Evolutionary conservation across 2,329 filamentous ascomycete genomes (phyloP).

Genomic region (Teratosphaeria nubilosa): DNA sequence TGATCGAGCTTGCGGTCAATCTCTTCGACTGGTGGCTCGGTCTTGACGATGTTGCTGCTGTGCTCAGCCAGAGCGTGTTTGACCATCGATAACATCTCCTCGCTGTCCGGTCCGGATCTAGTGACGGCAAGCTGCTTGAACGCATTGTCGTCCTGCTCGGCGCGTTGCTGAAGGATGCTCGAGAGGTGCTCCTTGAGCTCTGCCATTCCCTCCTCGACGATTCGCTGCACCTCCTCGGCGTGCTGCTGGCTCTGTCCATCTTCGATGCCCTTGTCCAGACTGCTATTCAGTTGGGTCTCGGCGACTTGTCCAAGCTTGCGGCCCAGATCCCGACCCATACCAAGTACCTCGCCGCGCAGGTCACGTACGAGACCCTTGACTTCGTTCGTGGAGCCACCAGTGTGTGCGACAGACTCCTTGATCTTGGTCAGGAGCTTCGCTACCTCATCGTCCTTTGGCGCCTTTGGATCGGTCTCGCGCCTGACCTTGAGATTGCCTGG

Average conservation of each 20-base stretch:
- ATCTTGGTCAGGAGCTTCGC: constrained; percentile 73
- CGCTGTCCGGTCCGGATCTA: constrained; percentile 38
- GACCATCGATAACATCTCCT: constrained; percentile 78
- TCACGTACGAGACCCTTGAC: constrained; percentile 86
- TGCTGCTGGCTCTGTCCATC: constrained; percentile 30
- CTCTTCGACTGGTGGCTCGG: constrained; percentile 14
- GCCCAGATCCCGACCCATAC: constrained; percentile 86
- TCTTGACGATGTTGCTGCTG: constrained; percentile 33
- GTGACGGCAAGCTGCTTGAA: constrained; percentile 34
- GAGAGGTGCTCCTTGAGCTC: constrained; percentile 81
- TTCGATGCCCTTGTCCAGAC: constrained; percentile 34
- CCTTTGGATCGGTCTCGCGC: constrained; percentile 31
- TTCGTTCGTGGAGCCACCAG: constrained; percentile 80
- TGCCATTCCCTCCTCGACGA: constrained; percentile 69
- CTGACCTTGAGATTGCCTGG: constrained; percentile 13
- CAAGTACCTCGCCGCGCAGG: constrained; percentile 80
- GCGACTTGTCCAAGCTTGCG: constrained; percentile 68
- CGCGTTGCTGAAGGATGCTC: constrained; percentile 66
- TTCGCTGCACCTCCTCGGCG: constrained; percentile 61
- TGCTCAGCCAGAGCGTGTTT: constrained; percentile 62
- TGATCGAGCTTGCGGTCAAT: constrained; percentile 30
- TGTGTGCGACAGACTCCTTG: constrained; percentile 82
- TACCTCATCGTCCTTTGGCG: constrained; percentile 62
- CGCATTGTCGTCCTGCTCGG: constrained; percentile 32
- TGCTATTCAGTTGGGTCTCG: constrained; percentile 19